These are phyloP conservation scores for Haplosporangium sp. DNA, from an alignment of 371 early-diverging fungal species.

Conservation along the genomic window DNA sequence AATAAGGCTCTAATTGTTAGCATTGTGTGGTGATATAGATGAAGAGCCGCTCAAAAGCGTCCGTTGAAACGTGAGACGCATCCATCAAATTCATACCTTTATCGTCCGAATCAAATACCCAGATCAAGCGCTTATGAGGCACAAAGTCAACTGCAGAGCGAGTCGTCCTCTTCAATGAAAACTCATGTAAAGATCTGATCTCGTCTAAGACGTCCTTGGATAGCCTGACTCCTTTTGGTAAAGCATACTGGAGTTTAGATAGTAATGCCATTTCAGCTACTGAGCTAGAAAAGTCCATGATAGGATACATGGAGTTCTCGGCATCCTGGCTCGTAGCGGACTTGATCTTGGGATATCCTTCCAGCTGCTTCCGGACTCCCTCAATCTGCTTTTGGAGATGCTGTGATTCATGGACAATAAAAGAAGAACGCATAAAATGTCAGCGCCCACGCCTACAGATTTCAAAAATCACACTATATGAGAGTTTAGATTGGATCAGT, in stretches of 20 bases:
- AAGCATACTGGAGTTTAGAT: constrained; percentile 56
- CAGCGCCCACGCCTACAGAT: too few species aligned
- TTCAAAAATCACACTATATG: too few species aligned
- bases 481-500: not conserved
- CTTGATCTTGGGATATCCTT: constrained; percentile 49
- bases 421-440: not conserved
- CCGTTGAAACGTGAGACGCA: not conserved
- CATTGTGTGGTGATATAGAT: not conserved
- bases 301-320: constrained; percentile 55
- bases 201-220: constrained; percentile 40
- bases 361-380: constrained; percentile 49
- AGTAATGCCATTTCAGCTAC: constrained; percentile 67
- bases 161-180: constrained; percentile 64
- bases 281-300: constrained; percentile 66
- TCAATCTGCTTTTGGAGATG: constrained; percentile 56
- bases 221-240: constrained; percentile 24
- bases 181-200: constrained; percentile 57
- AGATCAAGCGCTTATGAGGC: constrained; percentile 74
- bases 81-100: constrained; percentile 29
- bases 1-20: not conserved
- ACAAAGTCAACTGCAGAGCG: constrained; percentile 74
- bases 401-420: constrained; percentile 3
- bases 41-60: not conserved
- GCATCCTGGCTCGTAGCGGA: constrained; percentile 30
- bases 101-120: constrained; percentile 64